Base-by-base conservation (phyloP, 1,284 basidiomycete genomes). In the Chondrostereum purpureum region DNA sequence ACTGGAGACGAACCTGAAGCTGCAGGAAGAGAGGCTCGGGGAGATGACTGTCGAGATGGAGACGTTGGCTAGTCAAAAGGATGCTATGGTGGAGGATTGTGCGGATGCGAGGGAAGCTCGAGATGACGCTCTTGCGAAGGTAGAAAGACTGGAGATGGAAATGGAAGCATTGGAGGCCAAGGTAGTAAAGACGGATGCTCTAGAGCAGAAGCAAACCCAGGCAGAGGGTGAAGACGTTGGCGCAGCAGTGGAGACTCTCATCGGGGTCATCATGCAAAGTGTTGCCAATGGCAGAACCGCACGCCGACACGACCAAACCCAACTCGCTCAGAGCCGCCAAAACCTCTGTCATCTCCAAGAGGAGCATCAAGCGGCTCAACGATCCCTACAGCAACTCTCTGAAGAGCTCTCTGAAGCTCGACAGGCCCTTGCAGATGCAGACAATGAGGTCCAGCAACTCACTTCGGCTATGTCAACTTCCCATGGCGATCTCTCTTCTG, bases 61-160 rank as follows among this genome's bases (percentile, higher is more conserved):
- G 54, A 72, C 74, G 43, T 64, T 79, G 46, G 68, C 65, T 22
- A 71, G 76, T 2, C 74, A 86, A 65, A 85, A 83, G 58, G 75
- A 75, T 41, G 80, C 83, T 2, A 86, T 88, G 82, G 75, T 89
- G 0, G 84, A 88, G 52, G 86, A 88, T 55, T 88, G 86, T 54
- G 78, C 78, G 10, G 78, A 79, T 47, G 82, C 83, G 3, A 69
- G 85, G 43, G 80, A 82, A 48, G 72, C 80, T 18, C 71, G 86
- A 39, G 80, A 88, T 58, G 69, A 71, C 14, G 79, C 84, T 3
- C 57, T 80, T 43, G 57, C 58, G 45, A 69, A 72, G 36, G 56
- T 76, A 12, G 87, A 87, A 51, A 58, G 54, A n/a, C 53, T 82
- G 51, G 80, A 82, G 51, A 67, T 71, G 43, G 69, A 73, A 51